A percentile compares a stretch with the other conserved stretches of the same genome.
These are phyloP conservation scores for Boeremia exigua DNA, from an alignment of 2,329 filamentous ascomycete genomes.

Conservation along the genomic window DNA sequence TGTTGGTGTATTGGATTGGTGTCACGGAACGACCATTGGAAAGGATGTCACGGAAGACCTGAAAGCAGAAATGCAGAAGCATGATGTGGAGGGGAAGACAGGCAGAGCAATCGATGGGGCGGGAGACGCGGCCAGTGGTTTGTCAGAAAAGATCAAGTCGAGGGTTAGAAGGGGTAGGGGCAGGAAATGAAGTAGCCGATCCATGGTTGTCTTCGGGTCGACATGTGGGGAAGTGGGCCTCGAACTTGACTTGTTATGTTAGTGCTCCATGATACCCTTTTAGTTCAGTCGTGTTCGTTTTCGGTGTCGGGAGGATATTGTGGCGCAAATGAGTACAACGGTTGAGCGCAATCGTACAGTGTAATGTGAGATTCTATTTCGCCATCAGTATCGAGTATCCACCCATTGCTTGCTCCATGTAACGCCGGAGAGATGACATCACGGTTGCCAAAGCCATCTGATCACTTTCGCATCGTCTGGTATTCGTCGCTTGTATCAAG, in stretches of 20 bases:
- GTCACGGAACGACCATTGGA: constrained; percentile 52
- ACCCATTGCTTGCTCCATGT: constrained; percentile 29
- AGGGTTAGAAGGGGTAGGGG: constrained; percentile 37
- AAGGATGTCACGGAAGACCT: constrained; percentile 64
- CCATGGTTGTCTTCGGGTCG: not conserved
- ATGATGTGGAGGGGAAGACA: constrained; percentile 55
- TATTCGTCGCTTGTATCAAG: constrained; percentile 51
- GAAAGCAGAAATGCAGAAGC: constrained; percentile 62
- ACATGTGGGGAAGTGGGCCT: constrained; percentile 12
- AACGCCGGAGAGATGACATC: constrained; percentile 42
- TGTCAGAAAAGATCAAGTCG: constrained; percentile 37
- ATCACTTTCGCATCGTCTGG: constrained; percentile 50
- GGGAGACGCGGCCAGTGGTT: constrained; percentile 37
- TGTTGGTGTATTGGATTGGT: constrained; percentile 61
- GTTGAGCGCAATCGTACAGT: constrained; percentile 25
- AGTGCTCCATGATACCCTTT: constrained; percentile 13
- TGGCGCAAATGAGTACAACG: constrained; percentile 20
- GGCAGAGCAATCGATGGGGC: constrained; percentile 46
- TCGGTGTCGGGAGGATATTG: not conserved
- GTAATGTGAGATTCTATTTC: constrained; percentile 37
- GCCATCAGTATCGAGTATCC: constrained; percentile 37
- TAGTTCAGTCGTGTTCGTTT: constrained; percentile 8
- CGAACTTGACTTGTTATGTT: constrained; percentile 4
- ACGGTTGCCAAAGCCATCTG: constrained; percentile 39
- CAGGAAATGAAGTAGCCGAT: constrained; percentile 18